Evolutionary conservation across 106 monocot genomes (phyloP), one percentile per base, ranked within the genome.

Genomic region (Posidonia australis): DNA sequence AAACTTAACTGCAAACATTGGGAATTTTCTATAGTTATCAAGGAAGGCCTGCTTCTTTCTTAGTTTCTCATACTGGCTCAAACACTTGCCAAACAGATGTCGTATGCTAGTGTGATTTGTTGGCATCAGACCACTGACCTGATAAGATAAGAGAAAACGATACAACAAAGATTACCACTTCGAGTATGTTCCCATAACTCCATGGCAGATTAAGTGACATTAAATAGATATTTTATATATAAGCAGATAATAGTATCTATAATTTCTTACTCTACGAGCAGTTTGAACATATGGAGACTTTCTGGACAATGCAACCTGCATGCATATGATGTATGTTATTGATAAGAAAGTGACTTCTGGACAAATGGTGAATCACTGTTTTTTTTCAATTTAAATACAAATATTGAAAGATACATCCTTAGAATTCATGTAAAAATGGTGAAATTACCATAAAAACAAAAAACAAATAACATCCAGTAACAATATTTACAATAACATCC

Each of bases 111-210:
- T 98, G 73, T 98, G 98, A 51, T 98, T 98, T 60, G 98, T 91
- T n/a, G 91, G 78, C 98, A 98, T 98, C 62, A 98, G 66, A 44
- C 91, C 91, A 71, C 91, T 98, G 66, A 98, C 98, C 98, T 91
- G 60, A n/a, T n/a, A n/a, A n/a, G n/a, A n/a, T n/a, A n/a, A n/a
- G n/a, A n/a, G n/a, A 10, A 0, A 43, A 24, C 10, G 7, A 24
- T 24, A 22, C 10, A 44, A 24, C 42, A 45, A 23, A 17, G 36
- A 36, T 36, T 31, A 26, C 18, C 19, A 18, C 21, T 52, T 28
- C 5, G 30, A 66, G n/a, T 18, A 31, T 12, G 3, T n/a, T 13
- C 53, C 9, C 19, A 54, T 49, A 13, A 49, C 5, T 49, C 54
- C 24, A 55, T 3, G 4, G 9, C 5, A 55, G 5, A 25, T 3